Percentiles rank a stretch among this genome's conserved stretches.
phyloP scores from a whole-genome alignment of 257 asterid genomes.

The Nicotiana sylvestris region DNA sequence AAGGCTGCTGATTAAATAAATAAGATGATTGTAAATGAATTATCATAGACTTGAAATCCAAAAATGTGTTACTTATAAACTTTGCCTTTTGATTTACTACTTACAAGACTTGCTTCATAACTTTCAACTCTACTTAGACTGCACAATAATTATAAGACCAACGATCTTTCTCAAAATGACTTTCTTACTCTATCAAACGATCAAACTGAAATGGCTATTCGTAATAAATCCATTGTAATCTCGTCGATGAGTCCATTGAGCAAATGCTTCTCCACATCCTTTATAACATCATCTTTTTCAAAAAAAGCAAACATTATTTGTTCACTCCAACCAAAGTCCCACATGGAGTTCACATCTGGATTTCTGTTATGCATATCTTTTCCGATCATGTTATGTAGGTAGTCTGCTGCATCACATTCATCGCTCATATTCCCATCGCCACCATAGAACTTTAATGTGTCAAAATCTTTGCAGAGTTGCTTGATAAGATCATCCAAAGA shows the following conservation, averaged over 20 bases:
- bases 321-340: slow-evolving; percentile 73
- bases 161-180: not conserved
- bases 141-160: slow-evolving; percentile 1
- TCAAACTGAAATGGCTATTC: slow-evolving; percentile 34
- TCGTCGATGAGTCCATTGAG: slow-evolving; percentile 68
- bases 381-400: slow-evolving; percentile 49
- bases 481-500: slow-evolving; percentile 66
- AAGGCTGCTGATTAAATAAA: not conserved
- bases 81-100: not conserved
- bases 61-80: not conserved
- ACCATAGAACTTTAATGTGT: slow-evolving; percentile 35
- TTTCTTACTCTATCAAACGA: slow-evolving; percentile 9
- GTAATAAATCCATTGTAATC: slow-evolving; percentile 46
- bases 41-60: not conserved
- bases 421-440: slow-evolving; percentile 27
- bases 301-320: slow-evolving; percentile 28
- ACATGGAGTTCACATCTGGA: slow-evolving; percentile 60
- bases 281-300: slow-evolving; percentile 50
- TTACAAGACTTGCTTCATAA: slow-evolving; percentile 1
- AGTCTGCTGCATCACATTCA: slow-evolving; percentile 43
- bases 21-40: not conserved
- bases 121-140: not conserved
- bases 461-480: slow-evolving; percentile 60
- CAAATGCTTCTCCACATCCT: slow-evolving; percentile 61
- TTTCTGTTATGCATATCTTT: slow-evolving; percentile 42